Evolutionary conservation across 768 basidiomycete species (phyloP), one percentile per base, ranked within the genome.

Genomic region (Neoboletus subvelutipes): DNA sequence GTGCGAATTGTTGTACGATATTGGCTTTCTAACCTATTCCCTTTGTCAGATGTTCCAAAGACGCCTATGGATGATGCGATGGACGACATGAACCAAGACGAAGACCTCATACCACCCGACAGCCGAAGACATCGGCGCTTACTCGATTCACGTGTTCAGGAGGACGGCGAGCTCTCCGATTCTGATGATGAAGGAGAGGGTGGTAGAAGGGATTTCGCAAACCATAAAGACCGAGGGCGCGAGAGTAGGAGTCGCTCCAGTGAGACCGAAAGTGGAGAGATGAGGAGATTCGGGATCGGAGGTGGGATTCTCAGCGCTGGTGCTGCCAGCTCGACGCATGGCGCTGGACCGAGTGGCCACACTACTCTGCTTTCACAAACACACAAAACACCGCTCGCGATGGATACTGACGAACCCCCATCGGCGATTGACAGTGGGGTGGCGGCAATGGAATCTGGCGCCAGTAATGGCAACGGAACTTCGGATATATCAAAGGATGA

Each of bases 181-280:
- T 98, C 97, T 2, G 97, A 99, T 61, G 97, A 99, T 69, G 97
- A 99, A 74, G 95, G 93, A 18, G 89, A 90, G 64, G 94, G 92
- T 45, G 91, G 87, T 1, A 81, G 94, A 53, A 79, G 87, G 56
- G 80, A 94, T 63, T 85, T 86, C 56, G 75, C 81, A 10, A 76
- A 76, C 37, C 83, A 88, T 69, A 78, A 79, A 28, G 80, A 84
- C 34, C 76, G 75, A 24, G 83, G 82, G 48, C 71, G 68, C 39
- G 69, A 67, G 47, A 81, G 78, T 54, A 70, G 74, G 42, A 75
- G 74, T 56, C 65, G 67, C 51, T 72, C 75, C 11, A 79, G 75
- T 58, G 78, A 75, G 42, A 76, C 73, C 20, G 82, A 80, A 31
- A 75, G 70, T 36, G 78, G 77, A 39, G 64, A 60, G n/a, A 69